Conservation (phyloP, 768 basidiomycete genomes). For the Mycena indigotica region DNA sequence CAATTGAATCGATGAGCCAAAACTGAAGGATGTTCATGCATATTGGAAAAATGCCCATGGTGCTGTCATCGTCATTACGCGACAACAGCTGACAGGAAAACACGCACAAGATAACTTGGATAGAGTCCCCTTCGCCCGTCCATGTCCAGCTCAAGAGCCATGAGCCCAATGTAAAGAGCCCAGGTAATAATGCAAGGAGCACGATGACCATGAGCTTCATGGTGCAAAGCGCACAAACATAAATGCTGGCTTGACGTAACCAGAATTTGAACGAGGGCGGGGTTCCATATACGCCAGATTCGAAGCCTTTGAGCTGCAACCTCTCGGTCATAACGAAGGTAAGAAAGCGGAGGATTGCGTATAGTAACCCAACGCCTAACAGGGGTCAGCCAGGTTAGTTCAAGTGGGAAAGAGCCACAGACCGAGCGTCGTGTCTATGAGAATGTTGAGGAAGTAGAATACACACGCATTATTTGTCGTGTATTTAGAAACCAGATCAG, state of each 20-base stretch:
- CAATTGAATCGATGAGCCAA: constrained; percentile 93
- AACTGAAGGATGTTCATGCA: constrained; percentile 90
- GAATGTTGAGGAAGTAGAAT: constrained; percentile 89
- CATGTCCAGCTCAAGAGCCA: constrained; percentile 83
- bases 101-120: constrained; percentile 82
- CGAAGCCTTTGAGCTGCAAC: constrained; percentile 71
- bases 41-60: constrained; percentile 25
- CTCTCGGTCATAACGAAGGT: constrained; percentile 68
- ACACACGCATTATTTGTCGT: constrained; percentile 84
- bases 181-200: constrained; percentile 71
- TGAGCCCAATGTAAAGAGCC: constrained; percentile 74
- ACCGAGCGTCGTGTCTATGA: constrained; percentile 92
- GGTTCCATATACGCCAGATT: constrained; percentile 85
- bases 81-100: constrained; percentile 3
- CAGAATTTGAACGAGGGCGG: constrained; percentile 78
- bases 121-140: constrained; percentile 58
- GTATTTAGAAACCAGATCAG: constrained; percentile 70
- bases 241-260: constrained; percentile 78
- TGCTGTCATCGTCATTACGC: constrained; percentile 15
- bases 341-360: constrained; percentile 63
- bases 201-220: constrained; percentile 93
- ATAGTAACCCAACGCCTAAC: constrained; percentile 82
- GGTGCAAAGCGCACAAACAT: constrained; percentile 73
- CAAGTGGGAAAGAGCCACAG: constrained; percentile 29
- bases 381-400: constrained; percentile 3